Percentiles rank a stretch among this genome's conserved stretches.
phyloP scores from a whole-genome alignment of 2,329 filamentous ascomycete genomes.

The Xylogone sp. region DNA sequence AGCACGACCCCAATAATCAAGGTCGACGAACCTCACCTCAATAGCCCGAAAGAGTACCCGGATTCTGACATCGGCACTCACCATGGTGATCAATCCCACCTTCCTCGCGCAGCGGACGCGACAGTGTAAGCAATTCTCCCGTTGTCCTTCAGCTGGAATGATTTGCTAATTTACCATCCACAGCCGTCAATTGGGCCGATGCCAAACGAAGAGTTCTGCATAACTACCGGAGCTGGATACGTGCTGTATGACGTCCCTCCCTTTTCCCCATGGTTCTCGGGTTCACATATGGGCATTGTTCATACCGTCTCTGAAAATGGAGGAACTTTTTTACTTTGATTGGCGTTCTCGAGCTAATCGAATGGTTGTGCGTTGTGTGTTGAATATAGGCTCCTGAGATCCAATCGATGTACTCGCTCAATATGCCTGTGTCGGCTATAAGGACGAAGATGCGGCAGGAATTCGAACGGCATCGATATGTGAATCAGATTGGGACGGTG shows the following conservation, averaged over 20 bases:
- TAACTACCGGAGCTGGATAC: constrained; percentile 93
- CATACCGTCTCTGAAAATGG: no score
- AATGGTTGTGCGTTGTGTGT: constrained; percentile 11
- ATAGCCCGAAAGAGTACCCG: neutral
- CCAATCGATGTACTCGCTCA: constrained; percentile 94
- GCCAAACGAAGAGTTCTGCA: constrained; percentile 82
- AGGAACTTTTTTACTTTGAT: no score
- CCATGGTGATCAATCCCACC: constrained; percentile 87
- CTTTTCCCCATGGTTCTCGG: constrained; percentile 1
- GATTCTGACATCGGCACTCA: constrained; percentile 32
- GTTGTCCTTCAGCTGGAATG: constrained; percentile 9
- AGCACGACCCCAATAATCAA: neutral
- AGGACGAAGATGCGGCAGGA: constrained; percentile 94
- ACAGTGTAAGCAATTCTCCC: constrained; percentile 61
- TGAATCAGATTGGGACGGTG: constrained; percentile 81
- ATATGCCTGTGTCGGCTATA: constrained; percentile 80
- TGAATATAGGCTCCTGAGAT: constrained; percentile 85
- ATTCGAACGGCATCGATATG: constrained; percentile 92
- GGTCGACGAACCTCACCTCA: neutral
- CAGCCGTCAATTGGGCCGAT: constrained; percentile 86
- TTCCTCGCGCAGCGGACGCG: constrained; percentile 81
- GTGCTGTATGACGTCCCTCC: constrained; percentile 68
- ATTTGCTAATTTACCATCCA: constrained; percentile 50
- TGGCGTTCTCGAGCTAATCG: no score
- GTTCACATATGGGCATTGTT: no score